Base-by-base conservation (phyloP, 352 stramenopile genomes). In the Phytophthora multivora region DNA sequence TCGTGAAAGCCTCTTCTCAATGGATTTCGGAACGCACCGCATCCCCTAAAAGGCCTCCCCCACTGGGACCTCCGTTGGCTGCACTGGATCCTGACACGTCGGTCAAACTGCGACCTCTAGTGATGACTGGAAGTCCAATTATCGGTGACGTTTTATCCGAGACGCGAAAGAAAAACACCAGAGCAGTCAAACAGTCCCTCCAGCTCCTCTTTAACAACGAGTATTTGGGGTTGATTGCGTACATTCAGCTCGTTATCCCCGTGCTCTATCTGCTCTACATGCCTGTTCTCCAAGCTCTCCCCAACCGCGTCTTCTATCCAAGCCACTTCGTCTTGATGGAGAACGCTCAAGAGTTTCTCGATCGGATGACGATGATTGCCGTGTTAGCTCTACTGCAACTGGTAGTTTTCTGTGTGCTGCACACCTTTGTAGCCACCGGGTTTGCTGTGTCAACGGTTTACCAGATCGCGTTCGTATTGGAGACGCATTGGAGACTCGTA, bases 391-490 rank as follows among this genome's bases (percentile, higher is more conserved):
- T 33, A 0, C 30, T 76, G 15, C 53, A 73, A 51, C n/a, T 76
- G 9, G 1, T 43, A 0, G 16, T 73, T 4, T 33, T 76, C 1
- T 6, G 66, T 1, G 39, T 3, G 3, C 16, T 76, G 26, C 59
- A 73, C 56, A 13, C 70, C 1, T 61, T 73, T 18, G 52, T 76
- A 8, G 40, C 47, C 2, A 63, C 50, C 12, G 51, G 53, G 4
- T 73, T 76, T 25, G 53, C 53, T 4, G 25, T 76, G 3, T 55
- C 63, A 15, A 53, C 65, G 2, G 50, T 86, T 8, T 73, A 75
- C 16, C 72, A 79, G n/a, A 43, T 84, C 11, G 73, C 56, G 19
- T 87, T 84, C 39, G 77, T 87, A 35, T 50, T 83, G 13, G 70
- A 87, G 38, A 69, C 54, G 1, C 70, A 79, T 6, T 65, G 53